A percentile compares a stretch with the other conserved stretches of the same genome.
phyloP scores from a whole-genome alignment of 2,329 filamentous ascomycete genomes.

The Laburnicola sp. region DNA sequence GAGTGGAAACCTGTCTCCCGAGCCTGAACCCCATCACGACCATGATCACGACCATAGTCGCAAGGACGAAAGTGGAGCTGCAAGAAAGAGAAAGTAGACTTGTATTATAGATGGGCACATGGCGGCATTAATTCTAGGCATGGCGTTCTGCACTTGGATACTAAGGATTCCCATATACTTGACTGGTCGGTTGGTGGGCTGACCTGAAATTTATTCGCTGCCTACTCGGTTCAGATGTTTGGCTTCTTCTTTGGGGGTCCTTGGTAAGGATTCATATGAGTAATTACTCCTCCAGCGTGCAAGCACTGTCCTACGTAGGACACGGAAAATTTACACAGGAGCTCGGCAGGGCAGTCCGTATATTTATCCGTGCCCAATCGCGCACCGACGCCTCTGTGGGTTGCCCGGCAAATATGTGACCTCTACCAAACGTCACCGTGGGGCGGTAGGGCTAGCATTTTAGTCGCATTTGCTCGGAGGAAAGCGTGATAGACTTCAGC shows the following conservation, averaged over 20 bases:
- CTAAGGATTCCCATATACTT: conserved; percentile 20
- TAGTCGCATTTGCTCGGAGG: conserved; percentile 20
- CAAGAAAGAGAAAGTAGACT: conserved; percentile 25
- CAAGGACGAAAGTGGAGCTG: conserved; percentile 24
- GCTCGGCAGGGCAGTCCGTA: conserved; percentile 7
- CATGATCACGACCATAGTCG: conserved; percentile 34
- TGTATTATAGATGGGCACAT: conserved; percentile 26
- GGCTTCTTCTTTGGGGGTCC: too few species aligned
- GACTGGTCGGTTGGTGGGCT: conserved; percentile 1
- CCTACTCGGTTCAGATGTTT: not conserved
- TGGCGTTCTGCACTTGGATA: conserved; percentile 30
- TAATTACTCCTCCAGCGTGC: too few species aligned
- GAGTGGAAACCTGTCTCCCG: conserved; percentile 34
- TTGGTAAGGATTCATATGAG: too few species aligned
- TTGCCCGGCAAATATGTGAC: conserved; percentile 39
- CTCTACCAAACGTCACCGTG: conserved; percentile 22
- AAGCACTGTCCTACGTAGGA: not conserved
- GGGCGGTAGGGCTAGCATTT: conserved; percentile 10
- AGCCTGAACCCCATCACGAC: conserved; percentile 34
- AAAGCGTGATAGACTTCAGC: conserved; percentile 17
- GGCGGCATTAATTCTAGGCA: conserved; percentile 8
- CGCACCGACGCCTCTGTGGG: conserved; percentile 20
- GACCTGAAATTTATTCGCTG: conserved; percentile 14
- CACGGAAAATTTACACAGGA: conserved; percentile 5
- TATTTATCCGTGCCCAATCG: conserved; percentile 35